Evolutionary conservation across 2,329 filamentous ascomycete species (phyloP).

Genomic region (Phaeosphaeria sp.): DNA sequence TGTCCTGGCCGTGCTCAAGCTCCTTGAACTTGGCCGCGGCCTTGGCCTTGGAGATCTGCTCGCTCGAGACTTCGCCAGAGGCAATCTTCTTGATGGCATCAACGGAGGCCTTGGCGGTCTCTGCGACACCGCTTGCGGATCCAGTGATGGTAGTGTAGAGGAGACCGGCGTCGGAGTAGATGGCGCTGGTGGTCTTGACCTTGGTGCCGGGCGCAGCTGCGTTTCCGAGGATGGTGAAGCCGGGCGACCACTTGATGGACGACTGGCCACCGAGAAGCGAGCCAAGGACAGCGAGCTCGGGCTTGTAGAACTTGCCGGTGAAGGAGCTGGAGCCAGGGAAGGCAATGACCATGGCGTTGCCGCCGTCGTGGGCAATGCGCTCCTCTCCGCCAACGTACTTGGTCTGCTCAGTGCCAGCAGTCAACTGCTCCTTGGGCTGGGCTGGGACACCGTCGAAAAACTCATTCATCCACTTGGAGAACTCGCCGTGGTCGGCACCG

Average conservation of each 20-base stretch:
- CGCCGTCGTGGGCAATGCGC: conserved; percentile 76
- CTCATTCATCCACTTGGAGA: conserved; percentile 89
- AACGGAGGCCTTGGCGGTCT: conserved; percentile 77
- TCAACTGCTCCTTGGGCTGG: conserved; percentile 49
- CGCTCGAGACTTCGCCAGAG: conserved; percentile 75
- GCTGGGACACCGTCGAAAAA: conserved; percentile 81
- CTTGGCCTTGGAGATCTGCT: conserved; percentile 90
- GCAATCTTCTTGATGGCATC: conserved; percentile 83
- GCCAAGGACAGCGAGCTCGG: conserved; percentile 85
- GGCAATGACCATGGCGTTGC: conserved; percentile 86
- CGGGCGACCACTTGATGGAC: conserved; percentile 92
- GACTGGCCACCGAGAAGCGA: conserved; percentile 89
- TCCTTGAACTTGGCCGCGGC: conserved; percentile 93
- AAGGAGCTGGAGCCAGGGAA: conserved; percentile 88
- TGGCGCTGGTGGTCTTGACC: conserved; percentile 76
- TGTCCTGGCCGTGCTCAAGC: conserved; percentile 80
- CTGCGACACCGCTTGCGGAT: conserved; percentile 72
- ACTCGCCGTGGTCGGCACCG: conserved; percentile 75
- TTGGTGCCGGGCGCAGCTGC: conserved; percentile 69
- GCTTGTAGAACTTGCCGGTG: conserved; percentile 78
- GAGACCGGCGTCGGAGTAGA: conserved; percentile 94
- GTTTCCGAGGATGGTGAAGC: conserved; percentile 90
- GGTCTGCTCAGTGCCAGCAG: conserved; percentile 67
- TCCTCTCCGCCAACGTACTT: conserved; percentile 97
- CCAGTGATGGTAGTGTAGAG: conserved; percentile 83